Evolutionary conservation across 306 rosid genomes (phyloP), one percentile per base, ranked within the genome.

Genomic region (Nissolia schottii): DNA sequence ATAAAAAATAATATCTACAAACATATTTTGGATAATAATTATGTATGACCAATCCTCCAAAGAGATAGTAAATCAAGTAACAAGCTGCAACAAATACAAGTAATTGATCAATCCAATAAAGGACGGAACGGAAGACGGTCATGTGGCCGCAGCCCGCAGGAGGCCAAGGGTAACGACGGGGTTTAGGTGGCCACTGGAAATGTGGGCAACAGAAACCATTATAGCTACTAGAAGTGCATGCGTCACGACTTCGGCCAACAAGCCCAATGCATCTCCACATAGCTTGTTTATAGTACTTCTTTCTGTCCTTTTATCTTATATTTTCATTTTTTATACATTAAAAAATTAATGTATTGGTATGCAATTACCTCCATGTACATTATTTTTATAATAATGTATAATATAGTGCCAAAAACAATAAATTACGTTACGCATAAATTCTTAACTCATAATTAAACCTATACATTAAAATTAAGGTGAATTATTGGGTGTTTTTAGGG

Each of bases 111-210:
- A 93, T 91, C 98, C 92, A 93, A 24, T 90, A 93, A n/a, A 93
- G 83, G 34, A 85, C 1, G 7, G 98, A 87, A 14, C 96, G 88
- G 70, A 91, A 55, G 16, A 89, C 37, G 6, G 96, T 91, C 74
- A 93, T 91, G 63, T 85, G 94, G 1, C 97, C 98, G 1, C 97
- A 96, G 11, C 37, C 65, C n/a, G n/a, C 0, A 91, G 86, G 24
- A 89, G 94, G 35, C 92, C 97, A 0, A 89, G 79, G 0, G 98
- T 90, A 31, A 93, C 98, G 37, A 97, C 92, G 0, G 98, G 98
- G 77, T 93, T 93, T 23, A 93, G 90, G 57, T 93, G 97, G 12
- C 98, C 97, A 0, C 97, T 97, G 10, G 98, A 93, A 58, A 93
- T 88, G 71, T 90, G 98, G 6, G 90, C 98, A 43, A 90, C 89